These are phyloP conservation scores for Meripilus lineatus DNA, from an alignment of 1,284 basidiomycete species.

Conservation along the genomic window DNA sequence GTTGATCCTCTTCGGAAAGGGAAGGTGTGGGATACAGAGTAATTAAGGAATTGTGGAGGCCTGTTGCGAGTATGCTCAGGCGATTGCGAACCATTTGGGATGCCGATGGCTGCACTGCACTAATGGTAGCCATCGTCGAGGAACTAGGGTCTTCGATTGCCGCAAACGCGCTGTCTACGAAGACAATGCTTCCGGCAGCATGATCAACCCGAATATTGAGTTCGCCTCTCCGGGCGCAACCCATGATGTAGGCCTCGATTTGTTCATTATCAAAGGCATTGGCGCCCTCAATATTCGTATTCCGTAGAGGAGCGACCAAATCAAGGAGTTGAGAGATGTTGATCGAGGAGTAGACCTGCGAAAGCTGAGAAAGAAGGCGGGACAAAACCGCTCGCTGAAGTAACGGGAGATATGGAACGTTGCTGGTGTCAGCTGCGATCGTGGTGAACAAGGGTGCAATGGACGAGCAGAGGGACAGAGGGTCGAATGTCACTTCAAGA, in stretches of 20 bases:
- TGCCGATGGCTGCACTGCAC: conserved; percentile 62
- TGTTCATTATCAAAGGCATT: conserved; percentile 62
- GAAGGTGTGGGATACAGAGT: conserved; percentile 41
- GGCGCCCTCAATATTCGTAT: conserved; percentile 44
- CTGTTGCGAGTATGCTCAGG: conserved; percentile 70
- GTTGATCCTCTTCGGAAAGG: conserved; percentile 46
- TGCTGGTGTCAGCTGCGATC: conserved; percentile 54
- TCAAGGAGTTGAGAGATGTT: conserved; percentile 73
- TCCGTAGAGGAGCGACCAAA: conserved; percentile 72
- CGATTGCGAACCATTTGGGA: conserved; percentile 72
- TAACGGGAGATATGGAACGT: conserved; percentile 83
- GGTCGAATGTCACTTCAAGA: conserved; percentile 94
- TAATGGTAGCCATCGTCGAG: conserved; percentile 31
- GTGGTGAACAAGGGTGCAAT: conserved; percentile 79
- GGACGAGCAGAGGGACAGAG: conserved; percentile 80
- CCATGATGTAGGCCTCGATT: conserved; percentile 91
- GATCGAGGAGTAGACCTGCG: conserved; percentile 92
- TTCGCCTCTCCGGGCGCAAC: conserved; percentile 86
- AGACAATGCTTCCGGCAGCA: conserved; percentile 80
- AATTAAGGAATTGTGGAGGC: conserved; percentile 67
- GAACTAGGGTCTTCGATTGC: conserved; percentile 43
- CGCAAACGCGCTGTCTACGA: conserved; percentile 74
- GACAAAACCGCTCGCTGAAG: conserved; percentile 92
- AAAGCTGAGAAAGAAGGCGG: conserved; percentile 90
- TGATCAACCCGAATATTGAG: conserved; percentile 90